Evolutionary conservation across 225 moss, liverwort and hornwort genomes (phyloP).

Genomic region (Anthoceros angustus): DNA sequence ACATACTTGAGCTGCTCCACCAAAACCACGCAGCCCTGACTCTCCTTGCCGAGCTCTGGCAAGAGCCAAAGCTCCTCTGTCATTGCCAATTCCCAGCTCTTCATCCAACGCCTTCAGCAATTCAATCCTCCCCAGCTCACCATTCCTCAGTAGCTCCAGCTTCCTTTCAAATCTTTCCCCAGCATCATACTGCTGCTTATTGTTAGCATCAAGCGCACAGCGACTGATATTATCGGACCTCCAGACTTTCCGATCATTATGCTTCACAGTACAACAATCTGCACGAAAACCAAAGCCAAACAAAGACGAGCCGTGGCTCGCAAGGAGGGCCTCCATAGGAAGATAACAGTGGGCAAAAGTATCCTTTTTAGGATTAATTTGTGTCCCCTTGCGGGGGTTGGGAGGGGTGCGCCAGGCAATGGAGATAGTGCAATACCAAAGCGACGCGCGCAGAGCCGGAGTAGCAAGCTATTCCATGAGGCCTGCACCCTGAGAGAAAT

Average conservation of each 20-base stretch:
- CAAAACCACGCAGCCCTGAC: slow-evolving; percentile 31
- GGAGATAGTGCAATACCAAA: not conserved
- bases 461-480: not conserved
- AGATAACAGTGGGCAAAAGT: too few relatives aligned
- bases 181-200: too few relatives aligned
- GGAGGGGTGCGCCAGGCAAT: slow-evolving; percentile 1
- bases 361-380: too few relatives aligned
- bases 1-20: slow-evolving; percentile 52
- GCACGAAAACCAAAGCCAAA: too few relatives aligned
- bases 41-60: slow-evolving; percentile 19
- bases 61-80: slow-evolving; percentile 53
- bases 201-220: too few relatives aligned
- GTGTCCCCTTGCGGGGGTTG: too few relatives aligned
- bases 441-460: not conserved
- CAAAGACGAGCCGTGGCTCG: too few relatives aligned
- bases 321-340: too few relatives aligned
- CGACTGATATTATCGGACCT: too few relatives aligned
- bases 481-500: slow-evolving; percentile 15
- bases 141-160: slow-evolving; percentile 23
- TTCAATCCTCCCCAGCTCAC: slow-evolving; percentile 32
- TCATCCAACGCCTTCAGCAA: slow-evolving; percentile 48
- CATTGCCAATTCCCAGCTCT: slow-evolving; percentile 46
- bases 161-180: slow-evolving; percentile 11
- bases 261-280: too few relatives aligned
- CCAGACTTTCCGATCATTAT: too few relatives aligned